These are phyloP conservation scores for Globisporangium cystogenes DNA, from an alignment of 352 stramenopile species.

Conservation along the genomic window DNA sequence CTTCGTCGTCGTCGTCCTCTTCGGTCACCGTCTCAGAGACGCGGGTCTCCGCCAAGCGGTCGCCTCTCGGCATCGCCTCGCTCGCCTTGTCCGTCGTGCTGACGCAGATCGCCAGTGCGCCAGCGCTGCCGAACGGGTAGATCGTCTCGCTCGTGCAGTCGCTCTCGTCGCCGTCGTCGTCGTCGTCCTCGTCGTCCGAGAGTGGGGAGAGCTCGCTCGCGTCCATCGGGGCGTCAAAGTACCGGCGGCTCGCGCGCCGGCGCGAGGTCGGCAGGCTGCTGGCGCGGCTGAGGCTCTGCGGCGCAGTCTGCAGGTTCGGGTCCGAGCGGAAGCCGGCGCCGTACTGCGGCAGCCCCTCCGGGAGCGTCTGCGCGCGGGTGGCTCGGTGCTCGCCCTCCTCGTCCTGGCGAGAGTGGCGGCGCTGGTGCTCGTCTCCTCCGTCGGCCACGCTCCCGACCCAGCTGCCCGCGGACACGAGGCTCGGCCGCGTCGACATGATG, in stretches of 20 bases:
- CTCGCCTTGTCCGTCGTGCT: not conserved
- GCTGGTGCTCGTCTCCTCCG: not conserved
- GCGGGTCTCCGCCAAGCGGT: not conserved
- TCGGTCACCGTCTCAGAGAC: slow-evolving; percentile 1
- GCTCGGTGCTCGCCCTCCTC: not conserved
- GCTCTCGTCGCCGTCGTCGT: not conserved
- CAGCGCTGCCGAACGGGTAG: not conserved
- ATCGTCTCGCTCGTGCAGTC: slow-evolving; percentile 2
- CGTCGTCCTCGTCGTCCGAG: slow-evolving; percentile 3
- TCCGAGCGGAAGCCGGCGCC: not conserved
- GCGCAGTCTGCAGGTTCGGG: not conserved
- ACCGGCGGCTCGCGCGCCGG: not conserved
- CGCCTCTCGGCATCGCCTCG: not conserved
- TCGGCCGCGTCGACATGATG: slow-evolving; percentile 4
- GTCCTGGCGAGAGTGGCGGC: not conserved
- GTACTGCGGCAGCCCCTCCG: not conserved
- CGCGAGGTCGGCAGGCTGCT: slow-evolving; percentile 1
- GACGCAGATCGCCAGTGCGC: not conserved
- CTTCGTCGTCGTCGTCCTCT: not conserved
- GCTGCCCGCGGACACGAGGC: not conserved
- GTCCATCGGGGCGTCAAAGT: slow-evolving; percentile 14
- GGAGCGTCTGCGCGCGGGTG: not conserved
- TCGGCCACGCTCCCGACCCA: not conserved
- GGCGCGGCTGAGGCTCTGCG: not conserved
- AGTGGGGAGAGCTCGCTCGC: slow-evolving; percentile 5